Conservation (phyloP, 148 eudicot genomes). For the Oxyria digyna region DNA sequence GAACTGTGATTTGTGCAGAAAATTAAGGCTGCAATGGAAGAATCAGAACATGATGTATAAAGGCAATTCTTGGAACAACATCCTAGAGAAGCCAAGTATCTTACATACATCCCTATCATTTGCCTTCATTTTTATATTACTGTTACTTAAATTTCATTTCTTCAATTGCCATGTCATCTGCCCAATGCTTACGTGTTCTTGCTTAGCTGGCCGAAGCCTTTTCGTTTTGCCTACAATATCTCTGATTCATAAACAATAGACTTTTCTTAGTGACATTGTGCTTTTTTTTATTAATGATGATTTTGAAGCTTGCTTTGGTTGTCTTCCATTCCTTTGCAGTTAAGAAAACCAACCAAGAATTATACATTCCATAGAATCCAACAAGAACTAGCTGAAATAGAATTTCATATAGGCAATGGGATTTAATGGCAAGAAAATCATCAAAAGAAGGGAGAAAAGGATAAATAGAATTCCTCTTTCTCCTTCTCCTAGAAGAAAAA, state of each 20-base stretch:
- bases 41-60: slow-evolving; percentile 10
- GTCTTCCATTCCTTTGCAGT: slow-evolving; percentile 5
- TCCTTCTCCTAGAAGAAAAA: neutral
- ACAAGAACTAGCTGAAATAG: neutral
- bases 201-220: neutral
- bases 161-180: neutral
- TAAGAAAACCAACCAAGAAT: neutral
- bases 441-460: neutral
- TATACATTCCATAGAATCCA: neutral
- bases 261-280: neutral
- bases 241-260: neutral
- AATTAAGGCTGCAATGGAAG: slow-evolving; percentile 10
- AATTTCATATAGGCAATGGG: neutral
- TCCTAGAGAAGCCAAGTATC: slow-evolving; percentile 12
- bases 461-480: neutral
- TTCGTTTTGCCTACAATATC: neutral
- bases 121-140: neutral
- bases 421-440: neutral
- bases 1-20: slow-evolving; percentile 8
- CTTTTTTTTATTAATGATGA: neutral
- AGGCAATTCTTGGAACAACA: slow-evolving; percentile 8
- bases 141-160: neutral
- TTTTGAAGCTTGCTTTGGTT: neutral
- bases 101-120: slow-evolving; percentile 3
- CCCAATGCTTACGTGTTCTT: neutral